phyloP scores from a whole-genome alignment of 352 stramenopile species.

The Phytophthora colocasiae region DNA sequence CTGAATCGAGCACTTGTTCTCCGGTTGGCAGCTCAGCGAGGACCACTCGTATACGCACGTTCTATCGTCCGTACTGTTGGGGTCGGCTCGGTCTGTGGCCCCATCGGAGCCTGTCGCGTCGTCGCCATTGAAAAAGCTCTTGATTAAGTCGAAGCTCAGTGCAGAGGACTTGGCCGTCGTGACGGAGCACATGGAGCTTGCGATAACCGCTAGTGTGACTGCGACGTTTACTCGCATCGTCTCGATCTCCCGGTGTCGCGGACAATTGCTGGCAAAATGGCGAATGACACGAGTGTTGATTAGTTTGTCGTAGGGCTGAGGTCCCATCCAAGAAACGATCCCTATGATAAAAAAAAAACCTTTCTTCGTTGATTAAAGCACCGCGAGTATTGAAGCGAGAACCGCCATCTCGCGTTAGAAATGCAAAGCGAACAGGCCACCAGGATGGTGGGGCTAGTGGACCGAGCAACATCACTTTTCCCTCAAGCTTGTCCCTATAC shows the following conservation, averaged over 20 bases:
- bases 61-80: conserved; percentile 38
- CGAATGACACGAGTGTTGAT: conserved; percentile 13
- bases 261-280: conserved; percentile 20
- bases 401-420: conserved; percentile 16
- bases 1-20: conserved; percentile 45
- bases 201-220: conserved; percentile 23
- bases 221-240: conserved; percentile 15
- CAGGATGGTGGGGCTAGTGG: conserved; percentile 11
- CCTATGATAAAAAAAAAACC: neutral
- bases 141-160: conserved; percentile 11
- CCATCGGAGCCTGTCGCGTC: conserved; percentile 21
- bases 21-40: conserved; percentile 32
- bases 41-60: conserved; percentile 48
- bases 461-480: neutral
- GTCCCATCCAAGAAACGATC: conserved; percentile 24
- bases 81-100: neutral
- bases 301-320: neutral
- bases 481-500: too few relatives aligned
- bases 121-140: conserved; percentile 35
- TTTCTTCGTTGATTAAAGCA: neutral
- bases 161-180: conserved; percentile 13
- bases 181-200: conserved; percentile 26
- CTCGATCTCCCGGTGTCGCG: conserved; percentile 1
- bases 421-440: conserved; percentile 21
- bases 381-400: neutral